Evolutionary conservation across 1,284 basidiomycete genomes (phyloP).

Genomic region (Chiua sp.): DNA sequence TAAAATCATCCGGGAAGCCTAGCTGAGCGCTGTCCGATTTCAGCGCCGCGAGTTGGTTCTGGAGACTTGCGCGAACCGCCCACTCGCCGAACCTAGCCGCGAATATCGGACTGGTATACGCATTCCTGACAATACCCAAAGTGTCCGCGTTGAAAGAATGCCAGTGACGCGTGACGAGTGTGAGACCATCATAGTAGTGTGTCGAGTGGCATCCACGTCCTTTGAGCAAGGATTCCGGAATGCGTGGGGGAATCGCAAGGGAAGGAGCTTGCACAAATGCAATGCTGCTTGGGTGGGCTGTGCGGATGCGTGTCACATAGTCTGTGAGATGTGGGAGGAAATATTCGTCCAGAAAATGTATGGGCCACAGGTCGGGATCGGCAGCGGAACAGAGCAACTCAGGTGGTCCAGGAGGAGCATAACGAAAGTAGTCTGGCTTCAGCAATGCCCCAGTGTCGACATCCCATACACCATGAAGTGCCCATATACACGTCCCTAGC

Average conservation of each 20-base stretch:
- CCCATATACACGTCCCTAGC: slow-evolving; percentile 91
- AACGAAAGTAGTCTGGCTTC: slow-evolving; percentile 81
- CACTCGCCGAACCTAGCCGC: slow-evolving; percentile 81
- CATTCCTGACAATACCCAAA: slow-evolving; percentile 88
- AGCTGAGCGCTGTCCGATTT: slow-evolving; percentile 74
- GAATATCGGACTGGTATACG: slow-evolving; percentile 75
- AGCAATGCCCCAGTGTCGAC: slow-evolving; percentile 69
- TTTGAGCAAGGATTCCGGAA: slow-evolving; percentile 62
- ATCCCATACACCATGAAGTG: slow-evolving; percentile 94
- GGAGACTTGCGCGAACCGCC: slow-evolving; percentile 83
- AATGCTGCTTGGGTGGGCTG: slow-evolving; percentile 84
- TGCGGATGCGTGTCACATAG: slow-evolving; percentile 72
- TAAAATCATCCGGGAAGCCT: slow-evolving; percentile 27
- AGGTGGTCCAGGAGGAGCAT: slow-evolving; percentile 43
- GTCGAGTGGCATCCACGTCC: slow-evolving; percentile 82
- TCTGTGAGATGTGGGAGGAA: slow-evolving; percentile 81
- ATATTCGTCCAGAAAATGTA: slow-evolving; percentile 82
- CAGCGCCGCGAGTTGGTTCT: slow-evolving; percentile 85
- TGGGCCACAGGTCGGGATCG: too few relatives aligned
- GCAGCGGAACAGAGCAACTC: too few relatives aligned
- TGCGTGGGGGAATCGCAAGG: slow-evolving; percentile 78
- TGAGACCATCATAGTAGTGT: slow-evolving; percentile 97
- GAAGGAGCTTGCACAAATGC: slow-evolving; percentile 94
- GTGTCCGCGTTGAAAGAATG: slow-evolving; percentile 98
- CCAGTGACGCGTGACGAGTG: slow-evolving; percentile 88